A percentile compares a stretch with the other conserved stretches of the same genome.
Conservation (phyloP, 2,329 filamentous ascomycete genomes). For the Fusarium sp. region DNA sequence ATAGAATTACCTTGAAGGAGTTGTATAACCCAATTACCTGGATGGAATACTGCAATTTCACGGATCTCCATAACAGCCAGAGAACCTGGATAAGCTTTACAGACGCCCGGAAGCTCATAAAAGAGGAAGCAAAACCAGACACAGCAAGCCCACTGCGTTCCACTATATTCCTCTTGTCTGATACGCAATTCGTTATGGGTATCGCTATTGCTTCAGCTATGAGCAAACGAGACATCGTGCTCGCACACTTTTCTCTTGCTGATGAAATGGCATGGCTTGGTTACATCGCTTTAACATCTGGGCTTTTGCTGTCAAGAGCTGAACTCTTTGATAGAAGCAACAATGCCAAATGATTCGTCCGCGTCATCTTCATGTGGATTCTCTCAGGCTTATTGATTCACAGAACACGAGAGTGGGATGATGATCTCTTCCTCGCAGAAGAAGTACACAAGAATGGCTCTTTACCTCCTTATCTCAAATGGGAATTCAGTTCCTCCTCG, state of each 20-base stretch:
- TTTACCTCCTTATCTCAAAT: not conserved
- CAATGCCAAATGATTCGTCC: not conserved
- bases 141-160: not conserved
- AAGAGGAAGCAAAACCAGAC: not conserved
- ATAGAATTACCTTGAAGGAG: not conserved
- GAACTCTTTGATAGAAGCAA: not conserved
- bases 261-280: not conserved
- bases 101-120: not conserved
- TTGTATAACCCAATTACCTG: not conserved
- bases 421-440: not conserved
- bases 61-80: accelerated
- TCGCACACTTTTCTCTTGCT: not conserved
- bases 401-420: not conserved
- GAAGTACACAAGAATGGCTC: not conserved
- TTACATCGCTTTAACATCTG: not conserved
- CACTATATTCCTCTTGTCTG: not conserved
- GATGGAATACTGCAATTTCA: not conserved
- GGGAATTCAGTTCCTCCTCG: not conserved
- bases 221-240: not conserved
- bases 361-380: not conserved
- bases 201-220: not conserved
- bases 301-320: not conserved
- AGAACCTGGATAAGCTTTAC: not conserved
- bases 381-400: not conserved
- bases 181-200: not conserved